Percentiles rank a stretch among this genome's conserved stretches.
Evolutionary conservation across 768 basidiomycete species (phyloP).

Genomic region (Sporobolomyces pararoseus): DNA sequence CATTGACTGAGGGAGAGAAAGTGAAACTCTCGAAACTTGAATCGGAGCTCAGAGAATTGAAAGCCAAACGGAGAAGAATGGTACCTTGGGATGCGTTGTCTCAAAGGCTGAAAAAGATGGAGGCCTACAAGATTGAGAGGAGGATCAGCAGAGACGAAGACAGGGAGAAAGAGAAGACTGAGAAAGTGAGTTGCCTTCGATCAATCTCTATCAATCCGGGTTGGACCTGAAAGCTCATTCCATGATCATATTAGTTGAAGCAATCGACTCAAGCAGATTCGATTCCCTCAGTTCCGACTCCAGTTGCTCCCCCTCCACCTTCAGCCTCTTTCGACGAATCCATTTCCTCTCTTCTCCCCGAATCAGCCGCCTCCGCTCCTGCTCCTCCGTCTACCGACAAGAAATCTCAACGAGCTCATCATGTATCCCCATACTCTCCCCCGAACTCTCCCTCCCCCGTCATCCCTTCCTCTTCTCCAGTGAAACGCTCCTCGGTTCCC

Average conservation of each 20-base stretch:
- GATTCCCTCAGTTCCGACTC: not conserved
- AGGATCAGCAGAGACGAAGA: constrained; percentile 2
- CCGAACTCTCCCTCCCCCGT: not conserved
- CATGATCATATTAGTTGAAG: not conserved
- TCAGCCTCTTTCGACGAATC: constrained; percentile 8
- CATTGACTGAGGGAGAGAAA: not conserved
- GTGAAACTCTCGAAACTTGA: not conserved
- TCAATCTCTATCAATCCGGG: no score
- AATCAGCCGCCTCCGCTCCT: not conserved
- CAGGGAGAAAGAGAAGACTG: not conserved
- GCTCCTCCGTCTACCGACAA: not conserved
- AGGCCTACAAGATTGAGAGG: constrained; percentile 2
- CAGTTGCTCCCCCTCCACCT: not conserved
- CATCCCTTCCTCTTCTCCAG: not conserved
- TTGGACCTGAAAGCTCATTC: no score
- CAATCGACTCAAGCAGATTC: not conserved
- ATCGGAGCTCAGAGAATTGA: not conserved
- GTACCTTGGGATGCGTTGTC: constrained; percentile 9
- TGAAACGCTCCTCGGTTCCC: no score
- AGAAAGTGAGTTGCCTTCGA: not conserved
- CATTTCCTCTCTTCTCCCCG: not conserved
- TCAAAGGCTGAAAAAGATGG: not conserved
- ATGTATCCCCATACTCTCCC: not conserved
- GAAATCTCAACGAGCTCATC: not conserved
- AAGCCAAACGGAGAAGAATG: not conserved